Conservation (phyloP, 2,329 filamentous ascomycete species). For the Nectriaceae sp. region DNA sequence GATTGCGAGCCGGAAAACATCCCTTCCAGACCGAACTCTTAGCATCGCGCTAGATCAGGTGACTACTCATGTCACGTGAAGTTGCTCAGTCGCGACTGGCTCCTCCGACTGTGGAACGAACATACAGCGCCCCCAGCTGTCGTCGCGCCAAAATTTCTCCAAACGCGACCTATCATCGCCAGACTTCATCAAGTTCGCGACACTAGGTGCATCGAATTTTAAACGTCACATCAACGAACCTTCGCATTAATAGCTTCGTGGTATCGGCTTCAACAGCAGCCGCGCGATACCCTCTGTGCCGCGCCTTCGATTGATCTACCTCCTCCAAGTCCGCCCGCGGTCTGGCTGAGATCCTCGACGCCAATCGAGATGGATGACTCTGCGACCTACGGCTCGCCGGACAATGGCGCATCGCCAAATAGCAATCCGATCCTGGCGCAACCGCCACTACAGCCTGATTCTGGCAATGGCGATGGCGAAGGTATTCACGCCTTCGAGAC, state of each 20-base stretch:
- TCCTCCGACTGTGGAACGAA: slow-evolving; percentile 3
- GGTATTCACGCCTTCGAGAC: slow-evolving; percentile 38
- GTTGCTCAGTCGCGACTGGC: background rate
- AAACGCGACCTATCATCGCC: slow-evolving; percentile 33
- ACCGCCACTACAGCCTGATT: slow-evolving; percentile 51
- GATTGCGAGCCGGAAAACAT: slow-evolving; percentile 21
- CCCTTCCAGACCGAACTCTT: background rate
- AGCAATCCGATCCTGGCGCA: slow-evolving; percentile 60
- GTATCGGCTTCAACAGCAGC: slow-evolving; percentile 4
- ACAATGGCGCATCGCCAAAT: slow-evolving; percentile 56
- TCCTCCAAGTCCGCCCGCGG: slow-evolving; percentile 10
- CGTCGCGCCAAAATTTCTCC: slow-evolving; percentile 43
- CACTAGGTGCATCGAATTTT: slow-evolving; percentile 21
- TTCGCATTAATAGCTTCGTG: slow-evolving; percentile 9
- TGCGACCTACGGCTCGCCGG: slow-evolving; percentile 58
- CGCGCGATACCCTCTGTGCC: slow-evolving; percentile 12
- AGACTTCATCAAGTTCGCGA: slow-evolving; percentile 31
- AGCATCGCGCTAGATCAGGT: background rate
- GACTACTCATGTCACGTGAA: slow-evolving; percentile 7
- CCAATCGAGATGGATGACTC: slow-evolving; percentile 57
- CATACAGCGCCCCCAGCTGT: slow-evolving; percentile 13
- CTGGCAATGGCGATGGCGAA: slow-evolving; percentile 43
- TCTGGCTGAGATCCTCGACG: slow-evolving; percentile 14
- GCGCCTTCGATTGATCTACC: slow-evolving; percentile 16
- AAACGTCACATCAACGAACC: slow-evolving; percentile 12